Base-by-base conservation (phyloP, 306 rosid species). In the Pachyrhizus erosus region DNA sequence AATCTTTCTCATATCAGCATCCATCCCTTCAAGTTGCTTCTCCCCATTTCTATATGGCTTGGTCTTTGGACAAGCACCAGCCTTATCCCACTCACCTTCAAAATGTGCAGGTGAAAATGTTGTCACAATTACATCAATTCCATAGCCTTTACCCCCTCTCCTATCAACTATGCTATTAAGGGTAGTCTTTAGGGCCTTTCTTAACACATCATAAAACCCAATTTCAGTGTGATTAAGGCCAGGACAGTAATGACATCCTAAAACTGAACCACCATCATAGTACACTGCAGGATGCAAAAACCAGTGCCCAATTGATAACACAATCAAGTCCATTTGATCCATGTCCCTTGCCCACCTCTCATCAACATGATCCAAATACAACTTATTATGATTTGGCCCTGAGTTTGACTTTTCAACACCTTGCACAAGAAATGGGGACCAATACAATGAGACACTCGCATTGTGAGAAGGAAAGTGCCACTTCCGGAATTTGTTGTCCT, bases 41-140 rank as follows among this genome's bases (percentile, higher is more conserved):
- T 93, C 94, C 1, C 43, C 86, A 26, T 79, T 86, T 12, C 75
- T 66, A 17, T 75, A 90, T 31, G 98, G 98, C 86, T 67, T 68
- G 10, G 81, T 89, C 86, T 88, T 91, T 0, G 97, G 79, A 86
- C 98, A 95, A n/a, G 98, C 95, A 69, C 95, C 98, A 0, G 86
- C 88, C 67, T 89, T 87, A 73, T 95, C 98, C 98, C 98, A 95
- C 6, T 91, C 97, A 2, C 97, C 97, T 85, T 95, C 98, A 21
- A 95, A 95, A 84, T 95, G 98, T 0, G 94, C 82, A 0, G 98
- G 98, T 5, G 98, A 91, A 84, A 93, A 95, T n/a, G 98, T 93
- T 2, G 97, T 92, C 86, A 93, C 74, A 18, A 90, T 39, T 3
- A 89, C 91, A 61, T 87, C 87, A 17, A 90, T 62, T 13, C 78